Conservation (phyloP, 2,329 filamentous ascomycete species). For the Xylariomycetidae sp. region DNA sequence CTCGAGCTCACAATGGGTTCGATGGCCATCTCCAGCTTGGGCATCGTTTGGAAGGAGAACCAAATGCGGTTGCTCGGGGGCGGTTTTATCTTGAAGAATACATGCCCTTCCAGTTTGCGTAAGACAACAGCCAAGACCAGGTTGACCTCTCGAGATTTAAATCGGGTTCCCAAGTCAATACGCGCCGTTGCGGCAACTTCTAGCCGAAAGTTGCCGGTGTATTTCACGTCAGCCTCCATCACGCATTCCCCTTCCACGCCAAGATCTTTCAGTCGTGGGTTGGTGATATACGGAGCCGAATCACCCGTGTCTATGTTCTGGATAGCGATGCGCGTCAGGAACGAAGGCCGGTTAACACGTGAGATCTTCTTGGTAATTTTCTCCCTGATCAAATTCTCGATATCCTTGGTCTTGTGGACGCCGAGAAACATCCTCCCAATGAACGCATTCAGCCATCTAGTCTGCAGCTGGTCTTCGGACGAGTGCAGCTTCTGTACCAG, state of each 20-base stretch:
- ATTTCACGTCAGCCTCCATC: slow-evolving; percentile 81
- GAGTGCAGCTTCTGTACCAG: slow-evolving; percentile 89
- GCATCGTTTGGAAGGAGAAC: slow-evolving; percentile 91
- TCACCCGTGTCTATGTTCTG: slow-evolving; percentile 82
- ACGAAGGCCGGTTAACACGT: slow-evolving; percentile 84
- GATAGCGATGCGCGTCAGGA: slow-evolving; percentile 80
- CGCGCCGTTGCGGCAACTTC: slow-evolving; percentile 91
- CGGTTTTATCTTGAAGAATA: slow-evolving; percentile 83
- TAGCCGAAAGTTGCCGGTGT: slow-evolving; percentile 82
- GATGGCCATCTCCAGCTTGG: slow-evolving; percentile 89
- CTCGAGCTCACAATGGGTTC: slow-evolving; percentile 93
- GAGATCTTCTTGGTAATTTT: slow-evolving; percentile 97
- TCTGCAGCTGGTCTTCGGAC: slow-evolving; percentile 85
- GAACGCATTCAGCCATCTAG: slow-evolving; percentile 88
- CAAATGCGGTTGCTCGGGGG: slow-evolving; percentile 95
- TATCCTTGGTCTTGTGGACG: slow-evolving; percentile 76
- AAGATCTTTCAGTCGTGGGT: slow-evolving; percentile 80
- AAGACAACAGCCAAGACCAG: slow-evolving; percentile 81
- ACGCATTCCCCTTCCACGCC: slow-evolving; percentile 88
- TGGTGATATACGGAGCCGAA: slow-evolving; percentile 81
- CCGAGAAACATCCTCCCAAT: slow-evolving; percentile 84
- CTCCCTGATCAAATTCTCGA: slow-evolving; percentile 72
- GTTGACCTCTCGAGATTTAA: slow-evolving; percentile 87
- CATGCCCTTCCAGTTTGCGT: slow-evolving; percentile 79
- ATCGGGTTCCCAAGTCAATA: slow-evolving; percentile 81